phyloP scores from a whole-genome alignment of 768 basidiomycete genomes.

The Mycena rosella region DNA sequence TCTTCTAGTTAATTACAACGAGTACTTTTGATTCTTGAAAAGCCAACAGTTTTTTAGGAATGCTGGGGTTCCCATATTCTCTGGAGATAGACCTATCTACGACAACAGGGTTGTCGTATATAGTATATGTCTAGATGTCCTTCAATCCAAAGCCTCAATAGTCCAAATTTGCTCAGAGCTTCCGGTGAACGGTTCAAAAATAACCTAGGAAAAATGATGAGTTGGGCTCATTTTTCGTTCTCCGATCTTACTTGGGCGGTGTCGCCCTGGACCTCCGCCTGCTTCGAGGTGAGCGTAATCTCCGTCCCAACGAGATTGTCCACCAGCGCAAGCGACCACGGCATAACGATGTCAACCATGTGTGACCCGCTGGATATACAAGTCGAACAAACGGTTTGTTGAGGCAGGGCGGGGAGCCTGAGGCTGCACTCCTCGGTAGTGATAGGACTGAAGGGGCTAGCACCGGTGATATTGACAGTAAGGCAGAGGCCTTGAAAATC shows the following conservation, averaged over 20 bases:
- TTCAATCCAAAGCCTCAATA: conserved; percentile 12
- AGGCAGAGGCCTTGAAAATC: too few species aligned
- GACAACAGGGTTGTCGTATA: background rate
- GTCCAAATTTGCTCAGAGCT: background rate
- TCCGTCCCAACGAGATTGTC: conserved; percentile 7
- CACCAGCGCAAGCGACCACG: background rate
- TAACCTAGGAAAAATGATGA: conserved; percentile 4
- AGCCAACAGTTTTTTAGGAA: background rate
- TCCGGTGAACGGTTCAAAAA: background rate
- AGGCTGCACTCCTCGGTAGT: too few species aligned
- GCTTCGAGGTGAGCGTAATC: conserved; percentile 9
- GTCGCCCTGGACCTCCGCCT: background rate
- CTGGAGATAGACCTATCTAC: background rate
- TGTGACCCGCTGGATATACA: background rate
- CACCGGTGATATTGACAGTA: background rate
- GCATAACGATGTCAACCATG: conserved; percentile 1
- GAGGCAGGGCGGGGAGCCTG: too few species aligned
- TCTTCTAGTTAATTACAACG: too few species aligned
- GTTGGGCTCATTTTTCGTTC: background rate
- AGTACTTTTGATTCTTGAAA: too few species aligned
- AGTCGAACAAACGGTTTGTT: background rate
- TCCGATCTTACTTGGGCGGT: conserved; percentile 10
- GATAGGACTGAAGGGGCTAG: background rate
- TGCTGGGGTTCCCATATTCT: conserved; percentile 5
- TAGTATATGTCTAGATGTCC: background rate